Conservation (phyloP, 768 basidiomycete genomes). For the Phanerodontia chrysosporium region DNA sequence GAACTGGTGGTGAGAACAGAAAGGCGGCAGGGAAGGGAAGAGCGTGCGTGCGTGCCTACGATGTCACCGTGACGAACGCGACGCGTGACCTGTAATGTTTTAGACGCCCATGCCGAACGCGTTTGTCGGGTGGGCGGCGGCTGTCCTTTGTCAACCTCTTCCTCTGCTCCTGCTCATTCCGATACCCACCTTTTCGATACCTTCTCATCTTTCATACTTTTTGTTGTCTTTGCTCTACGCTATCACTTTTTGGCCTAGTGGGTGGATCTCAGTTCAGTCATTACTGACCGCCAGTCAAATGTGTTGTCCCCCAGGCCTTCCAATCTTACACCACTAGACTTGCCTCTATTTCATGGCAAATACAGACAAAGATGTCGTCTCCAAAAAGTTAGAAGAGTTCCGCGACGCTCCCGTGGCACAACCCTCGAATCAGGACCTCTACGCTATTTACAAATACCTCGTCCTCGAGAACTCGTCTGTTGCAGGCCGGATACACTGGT, state of each 20-base stretch:
- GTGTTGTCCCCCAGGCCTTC: background rate
- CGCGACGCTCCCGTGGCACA: constrained; percentile 53
- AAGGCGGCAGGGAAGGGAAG: background rate
- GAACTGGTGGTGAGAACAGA: background rate
- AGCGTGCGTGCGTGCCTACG: background rate
- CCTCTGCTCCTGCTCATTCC: background rate
- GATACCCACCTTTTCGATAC: background rate
- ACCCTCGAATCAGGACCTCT: constrained; percentile 37
- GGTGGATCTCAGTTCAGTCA: too few relatives aligned
- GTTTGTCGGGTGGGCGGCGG: background rate
- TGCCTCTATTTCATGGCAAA: background rate
- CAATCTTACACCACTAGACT: background rate
- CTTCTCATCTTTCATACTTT: background rate
- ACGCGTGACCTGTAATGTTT: background rate
- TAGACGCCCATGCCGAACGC: background rate
- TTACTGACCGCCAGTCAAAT: too few relatives aligned
- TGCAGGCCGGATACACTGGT: constrained; percentile 66
- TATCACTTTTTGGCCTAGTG: too few relatives aligned
- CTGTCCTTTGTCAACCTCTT: background rate
- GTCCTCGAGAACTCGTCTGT: constrained; percentile 28
- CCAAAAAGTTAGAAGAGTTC: constrained; percentile 43
- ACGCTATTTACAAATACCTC: constrained; percentile 48
- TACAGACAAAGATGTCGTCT: constrained; percentile 33
- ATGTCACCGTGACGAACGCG: constrained; percentile 3
- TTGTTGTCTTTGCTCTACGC: background rate